Conservation (phyloP, 495 filamentous ascomycete species). For the Penicillium pancosmium region DNA sequence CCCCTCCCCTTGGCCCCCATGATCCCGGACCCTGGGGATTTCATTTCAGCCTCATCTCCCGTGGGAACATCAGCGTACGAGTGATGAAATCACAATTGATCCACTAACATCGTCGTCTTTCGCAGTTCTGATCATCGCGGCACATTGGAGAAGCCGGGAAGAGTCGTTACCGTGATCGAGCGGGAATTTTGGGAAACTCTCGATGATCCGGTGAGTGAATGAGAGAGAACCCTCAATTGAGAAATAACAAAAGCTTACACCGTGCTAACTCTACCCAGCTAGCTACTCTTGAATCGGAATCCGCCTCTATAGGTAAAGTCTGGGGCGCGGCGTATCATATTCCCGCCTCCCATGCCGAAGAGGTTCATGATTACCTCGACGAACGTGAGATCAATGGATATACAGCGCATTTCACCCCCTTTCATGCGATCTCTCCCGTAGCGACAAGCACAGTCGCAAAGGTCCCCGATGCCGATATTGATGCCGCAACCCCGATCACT, state of each 20-base stretch:
- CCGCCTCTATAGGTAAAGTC: conserved; percentile 60
- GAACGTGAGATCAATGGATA: conserved; percentile 98
- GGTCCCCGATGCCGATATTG: background rate
- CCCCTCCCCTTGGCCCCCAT: too few species aligned
- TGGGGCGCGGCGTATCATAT: conserved; percentile 98
- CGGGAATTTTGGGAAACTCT: conserved; percentile 78
- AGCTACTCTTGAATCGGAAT: conserved; percentile 36
- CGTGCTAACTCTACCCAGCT: conserved; percentile 23
- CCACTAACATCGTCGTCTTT: background rate
- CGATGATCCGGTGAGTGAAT: conserved; percentile 55
- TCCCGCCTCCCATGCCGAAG: conserved; percentile 64
- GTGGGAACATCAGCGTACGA: background rate
- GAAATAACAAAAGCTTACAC: background rate
- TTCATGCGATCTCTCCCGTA: conserved; percentile 56
- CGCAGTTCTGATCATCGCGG: conserved; percentile 90
- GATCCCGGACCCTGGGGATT: background rate
- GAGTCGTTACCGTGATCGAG: conserved; percentile 92
- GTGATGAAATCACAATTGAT: background rate
- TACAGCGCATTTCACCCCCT: conserved; percentile 83
- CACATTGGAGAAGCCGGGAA: conserved; percentile 81
- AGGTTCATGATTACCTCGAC: conserved; percentile 89
- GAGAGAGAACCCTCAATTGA: background rate
- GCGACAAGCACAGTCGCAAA: background rate
- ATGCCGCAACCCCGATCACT: conserved; percentile 39
- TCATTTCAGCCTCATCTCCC: background rate